phyloP scores from a whole-genome alignment of 805 yeast species.

The Pachysolen tannophilus region DNA sequence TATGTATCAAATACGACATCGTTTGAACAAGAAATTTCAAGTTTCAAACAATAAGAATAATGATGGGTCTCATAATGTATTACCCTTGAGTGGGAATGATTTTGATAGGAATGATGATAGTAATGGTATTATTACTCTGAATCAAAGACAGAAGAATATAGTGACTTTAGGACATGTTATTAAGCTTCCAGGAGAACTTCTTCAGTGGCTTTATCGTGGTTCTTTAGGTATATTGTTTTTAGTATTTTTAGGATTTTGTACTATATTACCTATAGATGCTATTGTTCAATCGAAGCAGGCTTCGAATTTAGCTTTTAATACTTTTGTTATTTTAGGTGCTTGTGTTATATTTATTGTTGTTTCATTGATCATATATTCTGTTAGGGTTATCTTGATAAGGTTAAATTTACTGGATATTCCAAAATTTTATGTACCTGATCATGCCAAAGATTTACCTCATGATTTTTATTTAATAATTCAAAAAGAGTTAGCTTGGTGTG shows the following conservation, averaged over 20 bases:
- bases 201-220: conserved; percentile 36
- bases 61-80: too few relatives aligned
- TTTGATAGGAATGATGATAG: too few relatives aligned
- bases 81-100: too few relatives aligned
- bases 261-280: conserved; percentile 76
- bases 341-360: conserved; percentile 51
- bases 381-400: conserved; percentile 51
- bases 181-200: conserved; percentile 13
- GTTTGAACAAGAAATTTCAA: too few relatives aligned
- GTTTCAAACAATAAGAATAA: too few relatives aligned
- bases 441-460: conserved; percentile 50
- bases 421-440: conserved; percentile 62
- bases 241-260: conserved; percentile 46
- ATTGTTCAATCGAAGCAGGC: conserved; percentile 48
- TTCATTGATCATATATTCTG: conserved; percentile 42
- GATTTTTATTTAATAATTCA: conserved; percentile 31
- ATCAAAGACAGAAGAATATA: conserved; percentile 3
- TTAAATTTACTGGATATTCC: conserved; percentile 71
- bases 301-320: conserved; percentile 61
- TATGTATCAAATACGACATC: too few relatives aligned
- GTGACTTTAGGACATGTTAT: too few relatives aligned
- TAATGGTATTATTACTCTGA: conserved; percentile 3
- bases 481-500: conserved; percentile 33
- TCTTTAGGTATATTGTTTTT: conserved; percentile 32
- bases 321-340: conserved; percentile 72